Percentiles rank a stretch among this genome's conserved stretches.
phyloP scores from a whole-genome alignment of 164 flowering plant genomes.

The Magnolia officinalis region DNA sequence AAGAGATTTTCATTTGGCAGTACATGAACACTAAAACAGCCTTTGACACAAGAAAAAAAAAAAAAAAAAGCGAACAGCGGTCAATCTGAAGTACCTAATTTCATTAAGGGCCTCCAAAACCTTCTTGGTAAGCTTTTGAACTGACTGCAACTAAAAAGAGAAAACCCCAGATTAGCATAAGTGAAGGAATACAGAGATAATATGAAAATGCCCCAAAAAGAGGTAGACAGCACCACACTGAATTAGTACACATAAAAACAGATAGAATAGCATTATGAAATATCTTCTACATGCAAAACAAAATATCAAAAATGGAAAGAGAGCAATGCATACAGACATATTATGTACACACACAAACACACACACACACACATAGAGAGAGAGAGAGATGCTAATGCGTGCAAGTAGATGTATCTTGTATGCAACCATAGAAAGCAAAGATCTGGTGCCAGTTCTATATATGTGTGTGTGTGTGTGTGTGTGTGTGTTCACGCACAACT shows the following conservation, averaged over 20 bases:
- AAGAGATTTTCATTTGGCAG: background rate
- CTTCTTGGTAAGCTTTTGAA: slow-evolving; percentile 56
- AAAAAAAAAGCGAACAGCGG: background rate
- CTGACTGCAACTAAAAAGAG: slow-evolving; percentile 51
- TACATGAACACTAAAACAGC: background rate
- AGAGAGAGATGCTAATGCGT: too few relatives aligned
- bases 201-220: background rate
- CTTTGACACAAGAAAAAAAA: background rate
- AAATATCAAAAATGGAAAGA: too few relatives aligned
- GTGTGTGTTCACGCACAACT: too few relatives aligned
- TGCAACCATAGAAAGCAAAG: too few relatives aligned
- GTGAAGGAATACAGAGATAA: background rate
- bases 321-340: too few relatives aligned
- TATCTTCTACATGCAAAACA: background rate
- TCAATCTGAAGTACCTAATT: slow-evolving; percentile 41
- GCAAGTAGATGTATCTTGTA: too few relatives aligned
- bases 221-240: background rate
- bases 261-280: background rate
- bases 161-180: background rate
- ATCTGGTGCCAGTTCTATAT: too few relatives aligned
- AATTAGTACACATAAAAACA: background rate
- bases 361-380: too few relatives aligned
- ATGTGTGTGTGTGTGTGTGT: too few relatives aligned
- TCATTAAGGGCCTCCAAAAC: slow-evolving; percentile 49
- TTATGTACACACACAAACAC: too few relatives aligned